Base-by-base conservation (phyloP, 768 basidiomycete genomes). In the Leucosporidium scottii region DNA sequence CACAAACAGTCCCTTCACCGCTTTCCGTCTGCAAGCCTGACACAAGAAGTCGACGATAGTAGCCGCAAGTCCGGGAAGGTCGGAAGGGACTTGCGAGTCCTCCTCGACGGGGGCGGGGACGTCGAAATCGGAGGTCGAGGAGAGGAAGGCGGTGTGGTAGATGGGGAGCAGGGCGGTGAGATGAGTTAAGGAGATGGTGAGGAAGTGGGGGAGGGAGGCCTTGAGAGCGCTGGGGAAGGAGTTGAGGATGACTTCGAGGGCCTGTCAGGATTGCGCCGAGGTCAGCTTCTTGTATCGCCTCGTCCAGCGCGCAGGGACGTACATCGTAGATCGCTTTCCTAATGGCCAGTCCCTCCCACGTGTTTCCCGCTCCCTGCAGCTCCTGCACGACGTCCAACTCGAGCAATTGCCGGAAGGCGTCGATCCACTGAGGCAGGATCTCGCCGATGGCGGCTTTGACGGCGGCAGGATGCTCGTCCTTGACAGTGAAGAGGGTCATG, bases 361-460 rank as follows among this genome's bases (percentile, higher is more conserved):
- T 84, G 27, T 81, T 76, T 8, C 81, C 79, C 57, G 82, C 82
- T 81, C 76, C 18, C 7, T 9, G 13, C 5, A 88, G 81, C 74
- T 93, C 92, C 61, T 80, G 78, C 27, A 81, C 78, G 0, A 87
- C 84, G 75, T 90, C 85, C 27, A 84, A 78, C 60, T 79, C 82
- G 28, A 97, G 81, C 20, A 97, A 81, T 21, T 86, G 84, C 69
- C 85, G 85, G 81, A 97, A 92, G 0, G 90, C 90, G 48, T 88
- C 87, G n/a, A 97, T 79, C 96, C 96, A 99, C 21, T 86, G 82
- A 1, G 93, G 91, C 9, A 94, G 84, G 51, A 97, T 85, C 54
- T 85, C 83, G 30, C 84, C 85, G 44, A 85, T 84, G 0, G 92
- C 92, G 71, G 90, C 87, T 74, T 89, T 89, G 48, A 90, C 90